Conservation (phyloP, 345 rosid genomes). For the Salix udensis region DNA sequence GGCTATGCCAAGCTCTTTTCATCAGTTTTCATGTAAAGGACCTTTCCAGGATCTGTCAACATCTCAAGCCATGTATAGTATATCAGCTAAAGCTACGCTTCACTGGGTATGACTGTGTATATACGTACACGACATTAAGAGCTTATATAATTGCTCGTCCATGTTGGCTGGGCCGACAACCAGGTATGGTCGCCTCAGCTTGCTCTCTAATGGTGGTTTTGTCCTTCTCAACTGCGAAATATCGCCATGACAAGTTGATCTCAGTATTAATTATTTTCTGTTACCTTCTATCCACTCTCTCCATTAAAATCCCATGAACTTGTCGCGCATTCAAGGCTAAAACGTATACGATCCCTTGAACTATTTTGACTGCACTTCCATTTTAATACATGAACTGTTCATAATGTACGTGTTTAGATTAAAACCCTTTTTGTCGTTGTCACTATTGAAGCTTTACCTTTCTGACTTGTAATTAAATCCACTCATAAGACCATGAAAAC, state of each 20-base stretch:
- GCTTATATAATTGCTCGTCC: background rate
- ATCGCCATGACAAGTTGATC: background rate
- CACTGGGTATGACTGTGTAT: background rate
- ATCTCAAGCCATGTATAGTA: background rate
- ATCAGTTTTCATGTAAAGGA: background rate
- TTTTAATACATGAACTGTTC: background rate
- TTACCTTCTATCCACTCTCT: no score
- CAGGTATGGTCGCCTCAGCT: slow-evolving; percentile 10
- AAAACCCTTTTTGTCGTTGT: no score
- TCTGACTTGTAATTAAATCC: no score
- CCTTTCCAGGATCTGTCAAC: background rate
- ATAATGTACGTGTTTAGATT: no score
- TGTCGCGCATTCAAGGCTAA: no score
- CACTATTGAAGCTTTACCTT: no score
- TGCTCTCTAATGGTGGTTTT: background rate
- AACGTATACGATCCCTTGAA: no score
- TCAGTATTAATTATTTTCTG: background rate
- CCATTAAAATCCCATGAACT: no score
- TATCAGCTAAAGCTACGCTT: background rate
- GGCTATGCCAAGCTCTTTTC: background rate
- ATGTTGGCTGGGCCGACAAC: background rate
- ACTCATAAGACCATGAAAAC: no score
- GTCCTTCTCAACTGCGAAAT: background rate
- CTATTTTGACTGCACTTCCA: no score
- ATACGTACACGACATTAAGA: background rate